These are phyloP conservation scores for Calonectria naviculata DNA, from an alignment of 2,329 filamentous ascomycete species.

Conservation along the genomic window DNA sequence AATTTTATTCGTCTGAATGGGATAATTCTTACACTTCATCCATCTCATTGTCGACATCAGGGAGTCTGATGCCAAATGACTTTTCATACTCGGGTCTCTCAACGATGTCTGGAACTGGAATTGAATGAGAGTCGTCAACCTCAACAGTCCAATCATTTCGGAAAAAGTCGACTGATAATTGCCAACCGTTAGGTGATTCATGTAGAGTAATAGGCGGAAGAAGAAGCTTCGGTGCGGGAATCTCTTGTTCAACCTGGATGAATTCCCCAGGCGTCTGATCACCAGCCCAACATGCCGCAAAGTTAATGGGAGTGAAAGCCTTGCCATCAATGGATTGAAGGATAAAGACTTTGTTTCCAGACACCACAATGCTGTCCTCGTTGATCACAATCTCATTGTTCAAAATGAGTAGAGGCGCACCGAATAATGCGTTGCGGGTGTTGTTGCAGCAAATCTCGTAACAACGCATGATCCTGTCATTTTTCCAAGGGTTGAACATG, in stretches of 20 bases:
- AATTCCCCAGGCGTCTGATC: neutral
- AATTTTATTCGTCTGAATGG: too few species aligned
- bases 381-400: constrained; percentile 10
- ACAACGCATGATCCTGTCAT: neutral
- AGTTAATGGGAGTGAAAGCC: neutral
- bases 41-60: neutral
- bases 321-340: neutral
- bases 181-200: neutral
- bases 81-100: neutral
- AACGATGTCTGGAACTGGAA: constrained; percentile 1
- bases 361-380: neutral
- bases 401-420: constrained; percentile 4
- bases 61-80: neutral
- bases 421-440: constrained; percentile 1
- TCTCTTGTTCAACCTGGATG: neutral
- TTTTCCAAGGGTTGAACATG: constrained; percentile 22
- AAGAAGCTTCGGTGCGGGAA: neutral
- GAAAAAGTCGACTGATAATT: constrained; percentile 11
- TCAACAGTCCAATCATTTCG: constrained; percentile 16
- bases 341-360: constrained; percentile 8
- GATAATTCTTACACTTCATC: neutral
- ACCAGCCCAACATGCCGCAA: constrained; percentile 11
- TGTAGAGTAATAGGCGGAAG: constrained; percentile 3
- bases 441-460: constrained; percentile 3
- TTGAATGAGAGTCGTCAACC: neutral